Conservation (phyloP, 1,284 basidiomycete species). For the Takashimella koratensis region DNA sequence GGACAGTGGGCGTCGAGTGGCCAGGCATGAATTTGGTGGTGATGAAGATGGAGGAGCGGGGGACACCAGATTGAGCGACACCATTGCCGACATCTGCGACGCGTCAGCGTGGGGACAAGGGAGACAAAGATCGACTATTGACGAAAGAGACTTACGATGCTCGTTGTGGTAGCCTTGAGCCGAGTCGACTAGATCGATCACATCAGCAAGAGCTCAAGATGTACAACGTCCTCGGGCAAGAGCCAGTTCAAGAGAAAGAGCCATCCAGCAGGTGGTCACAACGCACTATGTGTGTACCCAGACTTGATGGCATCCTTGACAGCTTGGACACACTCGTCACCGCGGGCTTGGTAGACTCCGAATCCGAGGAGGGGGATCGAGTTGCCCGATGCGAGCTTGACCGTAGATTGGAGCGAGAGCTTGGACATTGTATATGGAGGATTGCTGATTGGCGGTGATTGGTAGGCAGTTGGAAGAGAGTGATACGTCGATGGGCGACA, state of each 20-base stretch:
- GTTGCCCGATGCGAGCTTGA: conserved; percentile 39
- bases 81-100: conserved; percentile 31
- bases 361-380: conserved; percentile 72
- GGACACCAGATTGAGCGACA: conserved; percentile 12
- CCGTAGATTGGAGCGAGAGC: conserved; percentile 30
- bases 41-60: conserved; percentile 41
- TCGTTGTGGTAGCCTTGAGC: conserved; percentile 75
- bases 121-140: conserved; percentile 18
- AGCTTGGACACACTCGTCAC: conserved; percentile 56
- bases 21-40: conserved; percentile 65
- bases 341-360: conserved; percentile 70
- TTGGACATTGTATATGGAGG: too few relatives aligned
- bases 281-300: conserved; percentile 64
- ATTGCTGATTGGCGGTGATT: too few relatives aligned
- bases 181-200: conserved; percentile 29
- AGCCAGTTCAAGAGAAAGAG: not conserved
- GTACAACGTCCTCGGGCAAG: conserved; percentile 11
- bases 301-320: conserved; percentile 64
- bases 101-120: not conserved
- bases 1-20: conserved; percentile 46
- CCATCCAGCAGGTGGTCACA: too few relatives aligned
- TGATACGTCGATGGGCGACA: too few relatives aligned
- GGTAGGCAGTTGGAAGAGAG: too few relatives aligned
- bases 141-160: conserved; percentile 58
- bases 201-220: not conserved